Base-by-base conservation (phyloP, 2,329 filamentous ascomycete species). In the Pestalotiopsis fici region DNA sequence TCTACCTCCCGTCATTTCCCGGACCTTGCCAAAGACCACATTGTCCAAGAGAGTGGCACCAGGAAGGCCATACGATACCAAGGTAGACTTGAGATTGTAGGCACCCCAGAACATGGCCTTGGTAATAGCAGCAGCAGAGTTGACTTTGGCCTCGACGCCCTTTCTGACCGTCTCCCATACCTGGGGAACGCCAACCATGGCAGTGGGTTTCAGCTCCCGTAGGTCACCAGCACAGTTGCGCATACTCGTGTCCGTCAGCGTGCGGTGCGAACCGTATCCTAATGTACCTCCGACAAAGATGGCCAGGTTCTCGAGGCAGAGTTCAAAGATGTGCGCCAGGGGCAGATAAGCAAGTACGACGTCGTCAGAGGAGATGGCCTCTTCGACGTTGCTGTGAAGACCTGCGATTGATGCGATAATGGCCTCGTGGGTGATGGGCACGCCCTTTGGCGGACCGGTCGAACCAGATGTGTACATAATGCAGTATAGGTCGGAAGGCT, bases 81-180 rank as follows among this genome's bases (percentile, higher is more conserved):
- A 83, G 72, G 88, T 85, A 28, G 82, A 80, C 78, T 92, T 92
- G 68, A 86, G 83, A 74, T 81, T 83, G 73, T 87, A 84, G 25
- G 89, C 88, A 43, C 84, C 84, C 88, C 88, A 91, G 86, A 99
- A 99, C 69, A 98, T 81, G 74, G 91, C 90, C 80, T 86, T 90
- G 67, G 91, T 86, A 55, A 98, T 67, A n/a, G 86, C 80, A 74
- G 90, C 90, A 69, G 91, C 87, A 67, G 87, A 83, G 76, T 93
- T 91, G 68, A 98, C 90, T 80, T 94, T 94, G 74, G 84, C 82
- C 71, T 95, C 84, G 74, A 99, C 93, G 65, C 96, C 96, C 85
- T 99, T 99, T 85, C 94, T 95, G 75, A 99, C 92, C 1, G 93
- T 95, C 82, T 99, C 96, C 95, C 95, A 99, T 37, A 99, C 92